Evolutionary conservation across 2,329 filamentous ascomycete species (phyloP).

Genomic region (Torrubiella hemipterigena): DNA sequence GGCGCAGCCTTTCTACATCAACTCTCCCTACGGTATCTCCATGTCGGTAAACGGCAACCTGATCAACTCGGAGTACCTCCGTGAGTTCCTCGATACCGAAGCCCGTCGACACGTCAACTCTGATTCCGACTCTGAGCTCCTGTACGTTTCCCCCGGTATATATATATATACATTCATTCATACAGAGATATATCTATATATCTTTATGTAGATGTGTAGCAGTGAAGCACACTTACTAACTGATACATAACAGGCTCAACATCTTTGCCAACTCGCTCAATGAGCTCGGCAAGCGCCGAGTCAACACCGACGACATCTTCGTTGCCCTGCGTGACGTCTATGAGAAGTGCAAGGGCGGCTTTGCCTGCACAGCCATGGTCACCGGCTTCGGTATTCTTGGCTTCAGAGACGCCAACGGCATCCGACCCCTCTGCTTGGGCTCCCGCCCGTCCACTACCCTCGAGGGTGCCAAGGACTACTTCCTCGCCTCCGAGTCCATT

Average conservation of each 20-base stretch:
- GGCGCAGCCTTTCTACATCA: slow-evolving; percentile 81
- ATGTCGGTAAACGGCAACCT: slow-evolving; percentile 83
- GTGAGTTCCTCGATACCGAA: slow-evolving; percentile 60
- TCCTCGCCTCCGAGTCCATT: slow-evolving; percentile 83
- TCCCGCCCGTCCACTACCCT: slow-evolving; percentile 54
- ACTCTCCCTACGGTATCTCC: slow-evolving; percentile 44
- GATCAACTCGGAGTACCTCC: slow-evolving; percentile 61
- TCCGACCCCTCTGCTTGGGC: slow-evolving; percentile 71
- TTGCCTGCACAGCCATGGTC: slow-evolving; percentile 72
- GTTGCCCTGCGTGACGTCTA: slow-evolving; percentile 62
- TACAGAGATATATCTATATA: too few relatives aligned
- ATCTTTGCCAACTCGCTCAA: slow-evolving; percentile 75
- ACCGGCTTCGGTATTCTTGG: slow-evolving; percentile 70
- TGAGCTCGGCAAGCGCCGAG: slow-evolving; percentile 68
- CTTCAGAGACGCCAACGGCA: slow-evolving; percentile 52
- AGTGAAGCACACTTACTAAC: slow-evolving; percentile 7
- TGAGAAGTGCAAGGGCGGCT: slow-evolving; percentile 59
- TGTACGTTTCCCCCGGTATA: slow-evolving; percentile 21
- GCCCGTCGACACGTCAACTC: slow-evolving; percentile 84
- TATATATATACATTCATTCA: neutral
- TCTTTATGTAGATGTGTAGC: too few relatives aligned
- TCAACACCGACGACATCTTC: slow-evolving; percentile 70
- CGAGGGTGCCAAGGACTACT: slow-evolving; percentile 63
- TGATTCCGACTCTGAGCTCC: slow-evolving; percentile 76
- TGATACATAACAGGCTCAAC: slow-evolving; percentile 43